Percentiles rank a stretch among this genome's conserved stretches.
These are phyloP conservation scores for Pleurotus eryngii DNA, from an alignment of 768 basidiomycete species.

Conservation along the genomic window DNA sequence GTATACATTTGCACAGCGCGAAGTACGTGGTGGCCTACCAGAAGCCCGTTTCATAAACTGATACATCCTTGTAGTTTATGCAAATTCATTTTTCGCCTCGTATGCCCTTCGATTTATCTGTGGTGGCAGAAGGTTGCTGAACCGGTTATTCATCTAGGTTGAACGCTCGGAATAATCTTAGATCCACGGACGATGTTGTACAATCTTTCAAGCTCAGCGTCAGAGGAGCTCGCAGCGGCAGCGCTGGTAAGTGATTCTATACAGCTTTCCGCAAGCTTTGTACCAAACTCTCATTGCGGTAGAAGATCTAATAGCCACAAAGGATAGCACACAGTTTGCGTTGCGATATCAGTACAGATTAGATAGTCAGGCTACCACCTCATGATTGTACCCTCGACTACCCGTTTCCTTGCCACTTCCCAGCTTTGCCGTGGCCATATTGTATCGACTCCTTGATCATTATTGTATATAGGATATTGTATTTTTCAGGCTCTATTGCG, in stretches of 20 bases:
- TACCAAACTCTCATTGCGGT: background rate
- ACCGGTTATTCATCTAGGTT: background rate
- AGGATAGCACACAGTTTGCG: background rate
- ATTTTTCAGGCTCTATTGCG: no score
- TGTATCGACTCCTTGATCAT: no score
- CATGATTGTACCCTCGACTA: background rate
- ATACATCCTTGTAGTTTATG: background rate
- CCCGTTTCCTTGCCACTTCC: no score
- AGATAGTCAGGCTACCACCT: background rate
- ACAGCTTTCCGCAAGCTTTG: no score
- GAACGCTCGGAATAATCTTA: conserved; percentile 1
- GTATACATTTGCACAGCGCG: conserved; percentile 1
- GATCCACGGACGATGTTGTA: background rate
- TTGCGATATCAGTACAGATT: background rate
- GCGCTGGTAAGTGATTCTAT: no score
- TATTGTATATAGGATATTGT: no score
- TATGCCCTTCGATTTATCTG: background rate
- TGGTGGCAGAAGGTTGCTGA: background rate
- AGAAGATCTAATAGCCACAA: background rate
- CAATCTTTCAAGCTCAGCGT: background rate
- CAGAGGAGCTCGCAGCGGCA: background rate
- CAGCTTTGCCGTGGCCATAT: no score
- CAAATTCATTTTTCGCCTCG: conserved; percentile 1
- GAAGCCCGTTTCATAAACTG: background rate
- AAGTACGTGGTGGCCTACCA: background rate